A percentile compares a stretch with the other conserved stretches of the same genome.
Conservation (phyloP, 306 rosid genomes). For the Acacia acuminata region DNA sequence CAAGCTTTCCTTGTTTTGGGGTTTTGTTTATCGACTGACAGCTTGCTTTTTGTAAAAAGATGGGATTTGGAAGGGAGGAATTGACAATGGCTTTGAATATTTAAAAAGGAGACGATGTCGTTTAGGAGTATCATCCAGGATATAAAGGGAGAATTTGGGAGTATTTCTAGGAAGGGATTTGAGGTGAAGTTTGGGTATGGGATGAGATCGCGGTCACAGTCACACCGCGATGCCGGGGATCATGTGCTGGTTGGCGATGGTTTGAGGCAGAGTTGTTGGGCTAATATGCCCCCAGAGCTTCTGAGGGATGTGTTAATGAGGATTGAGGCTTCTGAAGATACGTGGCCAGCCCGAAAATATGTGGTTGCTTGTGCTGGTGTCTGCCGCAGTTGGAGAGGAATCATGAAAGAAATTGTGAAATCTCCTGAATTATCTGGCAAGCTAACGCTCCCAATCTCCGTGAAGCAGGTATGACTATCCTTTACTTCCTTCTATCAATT, state of each 20-base stretch:
- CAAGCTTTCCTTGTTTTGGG: neutral
- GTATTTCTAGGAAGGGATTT: slow-evolving; percentile 74
- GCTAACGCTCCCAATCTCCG: slow-evolving; percentile 86
- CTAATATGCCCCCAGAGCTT: slow-evolving; percentile 91
- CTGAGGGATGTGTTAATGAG: slow-evolving; percentile 84
- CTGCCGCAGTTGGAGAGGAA: slow-evolving; percentile 90
- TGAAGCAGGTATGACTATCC: slow-evolving; percentile 72
- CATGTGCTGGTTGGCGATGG: slow-evolving; percentile 49
- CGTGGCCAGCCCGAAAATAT: slow-evolving; percentile 76
- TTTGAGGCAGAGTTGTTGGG: slow-evolving; percentile 96
- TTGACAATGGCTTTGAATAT: slow-evolving; percentile 18
- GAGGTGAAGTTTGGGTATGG: slow-evolving; percentile 70
- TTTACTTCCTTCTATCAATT: neutral
- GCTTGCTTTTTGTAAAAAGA: slow-evolving; percentile 21
- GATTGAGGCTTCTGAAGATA: slow-evolving; percentile 79
- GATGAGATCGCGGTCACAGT: slow-evolving; percentile 82
- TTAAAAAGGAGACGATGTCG: slow-evolving; percentile 48
- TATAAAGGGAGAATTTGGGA: slow-evolving; percentile 55
- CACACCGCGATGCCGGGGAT: slow-evolving; percentile 65
- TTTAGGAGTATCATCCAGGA: slow-evolving; percentile 77
- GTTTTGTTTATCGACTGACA: neutral
- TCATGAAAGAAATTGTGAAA: slow-evolving; percentile 79
- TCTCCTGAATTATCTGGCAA: slow-evolving; percentile 73
- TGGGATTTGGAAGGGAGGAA: slow-evolving; percentile 25
- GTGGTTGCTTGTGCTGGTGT: slow-evolving; percentile 93